Conservation (phyloP, 1,284 basidiomycete genomes). For the Microbotryomycetes sp. region DNA sequence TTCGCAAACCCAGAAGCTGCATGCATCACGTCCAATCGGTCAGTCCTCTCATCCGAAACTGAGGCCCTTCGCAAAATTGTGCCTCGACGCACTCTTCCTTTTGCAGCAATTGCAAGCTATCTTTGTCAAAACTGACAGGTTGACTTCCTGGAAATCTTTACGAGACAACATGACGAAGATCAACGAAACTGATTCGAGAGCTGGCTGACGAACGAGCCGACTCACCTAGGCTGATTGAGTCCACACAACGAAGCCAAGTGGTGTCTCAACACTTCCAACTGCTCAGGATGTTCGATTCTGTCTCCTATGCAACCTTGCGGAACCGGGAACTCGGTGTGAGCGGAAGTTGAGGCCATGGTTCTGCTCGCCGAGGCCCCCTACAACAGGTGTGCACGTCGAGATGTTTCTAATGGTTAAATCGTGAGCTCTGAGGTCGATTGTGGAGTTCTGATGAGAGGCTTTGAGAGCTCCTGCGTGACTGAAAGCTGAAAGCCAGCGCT, state of each 20-base stretch:
- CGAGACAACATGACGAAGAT: not conserved
- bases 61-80: not conserved
- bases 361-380: too few relatives aligned
- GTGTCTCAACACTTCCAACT: conserved; percentile 25
- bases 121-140: conserved; percentile 74
- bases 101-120: conserved; percentile 69
- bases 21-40: not conserved
- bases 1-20: conserved; percentile 97
- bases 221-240: conserved; percentile 23
- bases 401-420: too few relatives aligned
- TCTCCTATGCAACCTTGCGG: conserved; percentile 32
- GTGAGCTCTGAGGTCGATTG: too few relatives aligned
- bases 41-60: not conserved
- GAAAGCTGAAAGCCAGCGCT: too few relatives aligned
- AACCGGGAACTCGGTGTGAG: conserved; percentile 24
- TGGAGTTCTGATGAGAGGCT: too few relatives aligned
- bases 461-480: too few relatives aligned
- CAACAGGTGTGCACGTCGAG: too few relatives aligned
- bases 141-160: conserved; percentile 84
- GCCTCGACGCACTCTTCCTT: conserved; percentile 64
- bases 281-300: conserved; percentile 22
- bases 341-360: too few relatives aligned
- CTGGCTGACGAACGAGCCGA: not conserved
- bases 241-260: conserved; percentile 33
- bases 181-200: not conserved